These are phyloP conservation scores for Aspergillus sojae DNA, from an alignment of 2,329 filamentous ascomycete genomes.

Conservation along the genomic window DNA sequence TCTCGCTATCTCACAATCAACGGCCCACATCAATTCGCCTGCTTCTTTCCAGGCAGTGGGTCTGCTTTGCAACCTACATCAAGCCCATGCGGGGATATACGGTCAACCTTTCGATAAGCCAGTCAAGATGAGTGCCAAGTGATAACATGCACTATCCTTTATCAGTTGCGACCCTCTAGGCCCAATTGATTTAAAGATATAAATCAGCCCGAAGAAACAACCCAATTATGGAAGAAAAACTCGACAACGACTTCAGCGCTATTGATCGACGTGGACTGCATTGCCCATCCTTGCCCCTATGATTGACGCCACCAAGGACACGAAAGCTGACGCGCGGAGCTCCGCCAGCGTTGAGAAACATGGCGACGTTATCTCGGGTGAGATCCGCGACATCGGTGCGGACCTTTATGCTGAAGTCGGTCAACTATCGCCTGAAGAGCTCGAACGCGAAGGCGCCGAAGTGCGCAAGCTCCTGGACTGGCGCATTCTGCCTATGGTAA, in stretches of 20 bases:
- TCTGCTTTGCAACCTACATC: not conserved
- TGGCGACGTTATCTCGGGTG: conserved; percentile 24
- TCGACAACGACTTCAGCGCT: not conserved
- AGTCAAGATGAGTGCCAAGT: conserved; percentile 10
- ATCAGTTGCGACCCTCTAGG: not conserved
- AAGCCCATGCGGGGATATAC: not conserved
- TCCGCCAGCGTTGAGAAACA: conserved; percentile 21
- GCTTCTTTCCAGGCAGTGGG: not conserved
- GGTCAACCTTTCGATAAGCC: not conserved
- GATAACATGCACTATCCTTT: conserved; percentile 4
- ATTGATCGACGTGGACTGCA: not conserved
- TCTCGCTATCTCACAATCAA: not conserved
- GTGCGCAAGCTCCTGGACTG: conserved; percentile 50
- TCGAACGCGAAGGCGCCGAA: conserved; percentile 45
- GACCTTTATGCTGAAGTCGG: conserved; percentile 50
- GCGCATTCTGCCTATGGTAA: conserved; percentile 52
- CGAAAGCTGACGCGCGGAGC: conserved; percentile 17
- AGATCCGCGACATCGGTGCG: conserved; percentile 45
- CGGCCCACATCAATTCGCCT: not conserved
- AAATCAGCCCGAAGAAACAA: not conserved
- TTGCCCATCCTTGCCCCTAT: conserved; percentile 11
- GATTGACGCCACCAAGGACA: conserved; percentile 18
- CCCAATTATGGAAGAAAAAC: not conserved
- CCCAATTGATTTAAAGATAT: not conserved
- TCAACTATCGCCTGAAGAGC: conserved; percentile 47